phyloP scores from a whole-genome alignment of 352 stramenopile genomes.

The Globisporangium ultimum region DNA sequence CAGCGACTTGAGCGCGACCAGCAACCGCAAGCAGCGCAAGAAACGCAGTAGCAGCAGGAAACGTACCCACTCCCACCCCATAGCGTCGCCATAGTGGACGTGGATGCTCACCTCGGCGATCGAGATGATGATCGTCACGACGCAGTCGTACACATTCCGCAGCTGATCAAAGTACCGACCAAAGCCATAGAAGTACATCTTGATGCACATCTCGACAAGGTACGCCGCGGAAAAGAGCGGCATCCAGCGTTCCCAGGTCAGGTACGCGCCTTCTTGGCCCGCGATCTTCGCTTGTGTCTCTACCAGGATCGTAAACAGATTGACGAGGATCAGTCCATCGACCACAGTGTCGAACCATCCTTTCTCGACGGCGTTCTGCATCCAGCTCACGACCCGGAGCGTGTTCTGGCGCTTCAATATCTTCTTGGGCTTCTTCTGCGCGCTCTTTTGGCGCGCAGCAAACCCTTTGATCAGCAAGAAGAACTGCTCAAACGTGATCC shows the following conservation, averaged over 20 bases:
- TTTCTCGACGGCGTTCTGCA: slow-evolving; percentile 21
- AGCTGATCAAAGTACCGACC: slow-evolving; percentile 52
- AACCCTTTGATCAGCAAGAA: slow-evolving; percentile 27
- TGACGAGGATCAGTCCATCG: slow-evolving; percentile 39
- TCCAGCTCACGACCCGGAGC: slow-evolving; percentile 16
- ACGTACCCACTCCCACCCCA: slow-evolving; percentile 48
- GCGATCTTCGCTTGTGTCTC: slow-evolving; percentile 52
- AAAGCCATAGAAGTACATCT: slow-evolving; percentile 58
- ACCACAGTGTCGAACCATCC: slow-evolving; percentile 35
- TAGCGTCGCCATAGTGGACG: slow-evolving; percentile 32
- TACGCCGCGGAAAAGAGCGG: slow-evolving; percentile 67
- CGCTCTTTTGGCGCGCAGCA: slow-evolving; percentile 17
- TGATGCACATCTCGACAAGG: slow-evolving; percentile 80
- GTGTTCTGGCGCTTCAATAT: slow-evolving; percentile 5
- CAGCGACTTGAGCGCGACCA: slow-evolving; percentile 42
- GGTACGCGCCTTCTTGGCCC: slow-evolving; percentile 16
- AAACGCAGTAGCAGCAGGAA: slow-evolving; percentile 60
- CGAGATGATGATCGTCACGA: slow-evolving; percentile 66
- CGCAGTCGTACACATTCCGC: slow-evolving; percentile 83
- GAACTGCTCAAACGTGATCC: slow-evolving; percentile 27
- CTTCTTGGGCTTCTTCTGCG: slow-evolving; percentile 17
- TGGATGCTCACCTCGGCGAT: slow-evolving; percentile 53
- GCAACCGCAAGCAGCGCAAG: slow-evolving; percentile 45
- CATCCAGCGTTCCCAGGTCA: slow-evolving; percentile 52
- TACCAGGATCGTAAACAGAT: slow-evolving; percentile 41